Percentiles rank a stretch among this genome's conserved stretches.
These are phyloP conservation scores for Arthrobotrys sinensis DNA, from an alignment of 2,329 filamentous ascomycete genomes.

Conservation along the genomic window DNA sequence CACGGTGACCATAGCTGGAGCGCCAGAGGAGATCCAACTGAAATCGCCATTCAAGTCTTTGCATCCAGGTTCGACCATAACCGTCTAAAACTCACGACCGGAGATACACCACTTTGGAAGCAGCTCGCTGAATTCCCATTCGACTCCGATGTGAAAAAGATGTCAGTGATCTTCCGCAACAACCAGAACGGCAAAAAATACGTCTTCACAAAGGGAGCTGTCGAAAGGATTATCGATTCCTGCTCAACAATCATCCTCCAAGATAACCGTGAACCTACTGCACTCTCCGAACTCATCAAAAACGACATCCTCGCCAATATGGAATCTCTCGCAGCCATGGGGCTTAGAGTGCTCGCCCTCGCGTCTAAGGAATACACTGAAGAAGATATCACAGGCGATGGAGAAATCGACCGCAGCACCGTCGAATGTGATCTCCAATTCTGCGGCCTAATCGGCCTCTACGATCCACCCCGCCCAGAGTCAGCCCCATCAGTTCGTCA, in stretches of 20 bases:
- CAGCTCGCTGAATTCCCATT: slow-evolving; percentile 80
- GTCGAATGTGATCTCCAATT: slow-evolving; percentile 80
- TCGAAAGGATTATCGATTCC: slow-evolving; percentile 78
- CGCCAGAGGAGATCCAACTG: slow-evolving; percentile 78
- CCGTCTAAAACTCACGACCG: slow-evolving; percentile 71
- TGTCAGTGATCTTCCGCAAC: slow-evolving; percentile 78
- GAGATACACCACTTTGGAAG: slow-evolving; percentile 70
- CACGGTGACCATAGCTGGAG: slow-evolving; percentile 71
- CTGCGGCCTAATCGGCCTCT: slow-evolving; percentile 85
- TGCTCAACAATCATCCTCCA: slow-evolving; percentile 73
- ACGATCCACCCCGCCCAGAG: slow-evolving; percentile 87
- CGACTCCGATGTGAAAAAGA: slow-evolving; percentile 81
- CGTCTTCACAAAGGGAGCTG: slow-evolving; percentile 78
- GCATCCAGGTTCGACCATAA: slow-evolving; percentile 79
- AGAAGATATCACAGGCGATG: slow-evolving; percentile 67
- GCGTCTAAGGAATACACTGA: slow-evolving; percentile 71
- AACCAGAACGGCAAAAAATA: slow-evolving; percentile 68
- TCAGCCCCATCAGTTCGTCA: slow-evolving; percentile 80
- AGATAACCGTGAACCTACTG: slow-evolving; percentile 67
- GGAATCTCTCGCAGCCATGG: slow-evolving; percentile 77
- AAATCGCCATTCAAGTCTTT: slow-evolving; percentile 83
- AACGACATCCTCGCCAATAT: slow-evolving; percentile 76
- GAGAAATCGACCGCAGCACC: slow-evolving; percentile 72
- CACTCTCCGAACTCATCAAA: slow-evolving; percentile 68
- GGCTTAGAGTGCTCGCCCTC: slow-evolving; percentile 79